Conservation (phyloP, 768 basidiomycete genomes). For the Fibroporia radiculosa region DNA sequence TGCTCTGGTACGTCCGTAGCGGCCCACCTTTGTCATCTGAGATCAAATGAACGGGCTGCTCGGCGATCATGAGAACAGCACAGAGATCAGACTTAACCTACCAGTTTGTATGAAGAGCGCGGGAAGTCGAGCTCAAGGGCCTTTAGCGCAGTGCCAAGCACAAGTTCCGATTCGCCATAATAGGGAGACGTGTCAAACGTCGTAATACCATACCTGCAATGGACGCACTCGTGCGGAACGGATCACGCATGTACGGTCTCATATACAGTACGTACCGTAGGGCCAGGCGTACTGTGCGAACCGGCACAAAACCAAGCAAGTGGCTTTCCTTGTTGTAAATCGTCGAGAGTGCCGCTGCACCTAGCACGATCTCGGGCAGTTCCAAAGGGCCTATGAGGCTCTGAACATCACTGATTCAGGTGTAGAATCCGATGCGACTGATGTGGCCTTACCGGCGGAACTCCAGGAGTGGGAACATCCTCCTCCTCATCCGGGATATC, state of each 20-base stretch:
- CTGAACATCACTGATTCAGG: constrained; percentile 14
- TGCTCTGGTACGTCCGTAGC: constrained; percentile 45
- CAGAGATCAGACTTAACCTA: constrained; percentile 21
- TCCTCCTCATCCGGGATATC: constrained; percentile 34
- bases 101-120: constrained; percentile 69
- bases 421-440: not conserved
- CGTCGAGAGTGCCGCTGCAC: constrained; percentile 62
- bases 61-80: not conserved
- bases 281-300: constrained; percentile 66
- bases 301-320: constrained; percentile 46
- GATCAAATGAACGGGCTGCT: not conserved
- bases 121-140: constrained; percentile 63
- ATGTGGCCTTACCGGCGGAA: constrained; percentile 25
- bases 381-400: constrained; percentile 25
- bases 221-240: no score
- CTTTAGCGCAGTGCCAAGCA: constrained; percentile 60
- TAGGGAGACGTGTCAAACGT: constrained; percentile 80
- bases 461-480: constrained; percentile 30
- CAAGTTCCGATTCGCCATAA: constrained; percentile 74
- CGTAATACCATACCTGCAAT: constrained; percentile 77
- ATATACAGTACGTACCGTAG: constrained; percentile 46
- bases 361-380: constrained; percentile 52
- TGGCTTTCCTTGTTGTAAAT: constrained; percentile 59
- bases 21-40: constrained; percentile 83
- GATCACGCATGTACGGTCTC: not conserved